phyloP scores from a whole-genome alignment of 768 basidiomycete species.

The Udeniomyces megalosporus region DNA sequence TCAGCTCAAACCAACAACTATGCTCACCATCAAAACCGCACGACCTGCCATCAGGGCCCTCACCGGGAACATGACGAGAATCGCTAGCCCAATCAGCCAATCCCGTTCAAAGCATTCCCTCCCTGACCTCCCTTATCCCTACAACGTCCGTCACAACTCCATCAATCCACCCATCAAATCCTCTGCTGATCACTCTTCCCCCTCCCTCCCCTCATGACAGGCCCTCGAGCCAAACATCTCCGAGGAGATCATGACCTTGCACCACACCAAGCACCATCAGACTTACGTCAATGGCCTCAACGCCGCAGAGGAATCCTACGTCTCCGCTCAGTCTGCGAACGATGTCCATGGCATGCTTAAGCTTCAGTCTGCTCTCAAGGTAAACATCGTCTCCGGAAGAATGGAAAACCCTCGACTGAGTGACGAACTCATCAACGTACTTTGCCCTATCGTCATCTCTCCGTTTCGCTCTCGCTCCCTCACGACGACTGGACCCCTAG shows the following conservation, averaged over 20 bases:
- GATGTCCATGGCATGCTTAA: slow-evolving; percentile 67
- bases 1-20: not conserved
- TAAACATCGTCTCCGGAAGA: not conserved
- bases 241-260: slow-evolving; percentile 78
- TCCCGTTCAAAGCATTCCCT: slow-evolving; percentile 46
- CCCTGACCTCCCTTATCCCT: slow-evolving; percentile 57
- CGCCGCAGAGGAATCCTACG: slow-evolving; percentile 64
- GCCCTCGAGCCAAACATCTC: slow-evolving; percentile 86
- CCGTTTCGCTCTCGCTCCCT: no score
- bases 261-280: slow-evolving; percentile 92
- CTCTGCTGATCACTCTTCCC: not conserved
- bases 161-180: not conserved
- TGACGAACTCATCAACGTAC: not conserved
- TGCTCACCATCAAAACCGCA: not conserved
- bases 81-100: not conserved
- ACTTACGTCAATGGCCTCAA: slow-evolving; percentile 86
- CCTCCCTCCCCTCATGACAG: slow-evolving; percentile 15
- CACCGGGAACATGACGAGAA: not conserved
- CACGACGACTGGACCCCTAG: slow-evolving; percentile 44
- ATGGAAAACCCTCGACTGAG: not conserved
- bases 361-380: slow-evolving; percentile 48
- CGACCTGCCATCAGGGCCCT: not conserved
- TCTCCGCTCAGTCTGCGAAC: slow-evolving; percentile 35
- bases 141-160: slow-evolving; percentile 39
- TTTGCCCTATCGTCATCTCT: not conserved